Percentiles rank a stretch among this genome's conserved stretches.
Conservation (phyloP, 345 rosid species). For the Lenwebbia sp. region DNA sequence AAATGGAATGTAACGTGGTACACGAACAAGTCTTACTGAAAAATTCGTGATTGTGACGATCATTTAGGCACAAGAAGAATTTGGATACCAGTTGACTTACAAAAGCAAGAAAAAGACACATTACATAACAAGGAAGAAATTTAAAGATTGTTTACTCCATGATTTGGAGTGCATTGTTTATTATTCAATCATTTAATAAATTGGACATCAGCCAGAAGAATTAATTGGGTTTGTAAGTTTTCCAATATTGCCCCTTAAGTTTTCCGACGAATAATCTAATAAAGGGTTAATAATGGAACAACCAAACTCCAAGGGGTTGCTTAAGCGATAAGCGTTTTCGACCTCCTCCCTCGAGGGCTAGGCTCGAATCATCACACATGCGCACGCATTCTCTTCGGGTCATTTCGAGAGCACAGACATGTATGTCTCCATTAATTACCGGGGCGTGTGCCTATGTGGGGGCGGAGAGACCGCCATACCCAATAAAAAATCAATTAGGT, state of each 20-base stretch:
- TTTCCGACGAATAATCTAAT: not conserved
- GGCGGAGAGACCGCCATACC: accelerated
- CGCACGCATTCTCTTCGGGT: accelerated
- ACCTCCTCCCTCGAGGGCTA: not conserved
- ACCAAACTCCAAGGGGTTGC: not conserved
- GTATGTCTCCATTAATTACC: not conserved
- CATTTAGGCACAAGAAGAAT: not conserved
- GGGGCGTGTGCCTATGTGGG: not conserved
- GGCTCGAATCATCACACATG: not conserved
- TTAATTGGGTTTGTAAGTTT: not conserved
- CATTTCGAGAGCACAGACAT: not conserved
- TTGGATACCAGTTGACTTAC: not conserved
- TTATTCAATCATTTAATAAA: not conserved
- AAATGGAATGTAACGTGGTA: not conserved
- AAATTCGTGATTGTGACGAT: not conserved
- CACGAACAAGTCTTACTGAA: not conserved
- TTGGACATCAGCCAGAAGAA: not conserved
- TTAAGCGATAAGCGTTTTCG: not conserved
- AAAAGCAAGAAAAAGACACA: not conserved
- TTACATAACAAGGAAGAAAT: not conserved
- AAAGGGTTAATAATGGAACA: not conserved
- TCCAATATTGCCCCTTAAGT: not conserved
- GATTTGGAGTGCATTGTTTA: not conserved
- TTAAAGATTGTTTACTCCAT: not conserved
- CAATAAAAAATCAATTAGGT: not conserved